Evolutionary conservation across 805 yeast genomes (phyloP).

Genomic region (Starmerella apicola): DNA sequence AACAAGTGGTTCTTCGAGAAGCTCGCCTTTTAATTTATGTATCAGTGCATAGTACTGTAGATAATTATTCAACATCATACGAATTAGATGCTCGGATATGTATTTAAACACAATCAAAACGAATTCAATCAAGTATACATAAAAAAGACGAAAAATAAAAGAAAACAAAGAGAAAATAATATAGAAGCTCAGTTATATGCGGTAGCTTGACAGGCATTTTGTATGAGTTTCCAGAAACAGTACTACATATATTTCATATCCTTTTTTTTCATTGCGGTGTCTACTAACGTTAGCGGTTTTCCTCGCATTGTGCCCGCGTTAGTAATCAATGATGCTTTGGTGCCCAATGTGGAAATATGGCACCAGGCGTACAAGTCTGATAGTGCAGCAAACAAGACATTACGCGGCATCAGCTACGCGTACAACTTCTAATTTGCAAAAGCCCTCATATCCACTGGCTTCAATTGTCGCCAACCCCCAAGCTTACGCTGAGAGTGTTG

Average conservation of each 20-base stretch:
- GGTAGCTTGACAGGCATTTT: too few relatives aligned
- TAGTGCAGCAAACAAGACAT: too few relatives aligned
- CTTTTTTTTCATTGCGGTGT: too few relatives aligned
- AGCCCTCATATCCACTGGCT: conserved; percentile 19
- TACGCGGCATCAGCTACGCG: too few relatives aligned
- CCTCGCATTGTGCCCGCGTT: too few relatives aligned
- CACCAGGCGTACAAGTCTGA: too few relatives aligned
- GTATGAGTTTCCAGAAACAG: too few relatives aligned
- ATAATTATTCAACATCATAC: neutral
- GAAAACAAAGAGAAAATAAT: neutral
- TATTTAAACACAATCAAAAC: neutral
- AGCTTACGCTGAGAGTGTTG: conserved; percentile 20
- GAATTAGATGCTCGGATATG: neutral
- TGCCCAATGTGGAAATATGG: too few relatives aligned
- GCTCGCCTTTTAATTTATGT: conserved; percentile 59
- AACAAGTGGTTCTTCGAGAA: conserved; percentile 99
- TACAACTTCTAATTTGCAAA: conserved; percentile 16
- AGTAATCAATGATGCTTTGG: too few relatives aligned
- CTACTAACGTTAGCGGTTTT: too few relatives aligned
- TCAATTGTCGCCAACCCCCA: conserved; percentile 15
- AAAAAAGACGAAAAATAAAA: neutral
- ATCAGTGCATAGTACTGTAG: conserved; percentile 1
- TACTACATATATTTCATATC: too few relatives aligned
- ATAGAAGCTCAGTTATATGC: neutral
- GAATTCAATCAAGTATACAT: neutral